Percentiles rank a stretch among this genome's conserved stretches.
Conservation (phyloP, 2,329 filamentous ascomycete species). For the Thermomyces lanuginosus region DNA sequence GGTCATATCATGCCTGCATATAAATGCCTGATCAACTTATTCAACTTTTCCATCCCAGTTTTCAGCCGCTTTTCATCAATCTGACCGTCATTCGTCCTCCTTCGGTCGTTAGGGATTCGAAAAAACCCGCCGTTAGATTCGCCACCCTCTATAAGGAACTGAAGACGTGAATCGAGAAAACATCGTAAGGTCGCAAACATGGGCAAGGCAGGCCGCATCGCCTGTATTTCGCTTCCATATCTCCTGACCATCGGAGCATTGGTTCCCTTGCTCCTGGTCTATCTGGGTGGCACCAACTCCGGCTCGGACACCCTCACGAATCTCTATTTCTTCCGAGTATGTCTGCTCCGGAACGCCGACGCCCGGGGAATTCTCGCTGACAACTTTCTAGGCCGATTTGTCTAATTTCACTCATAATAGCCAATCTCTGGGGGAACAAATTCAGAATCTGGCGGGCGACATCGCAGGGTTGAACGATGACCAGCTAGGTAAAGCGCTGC, state of each 20-base stretch:
- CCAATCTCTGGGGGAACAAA: too few species aligned
- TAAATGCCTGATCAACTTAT: too few species aligned
- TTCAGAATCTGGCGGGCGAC: too few species aligned
- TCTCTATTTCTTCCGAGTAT: constrained; percentile 39
- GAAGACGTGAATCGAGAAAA: constrained; percentile 3
- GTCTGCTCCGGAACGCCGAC: not conserved
- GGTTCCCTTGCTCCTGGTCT: constrained; percentile 46
- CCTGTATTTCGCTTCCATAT: constrained; percentile 80
- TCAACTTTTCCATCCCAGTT: too few species aligned
- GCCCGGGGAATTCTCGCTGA: not conserved
- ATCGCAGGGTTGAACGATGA: constrained; percentile 21
- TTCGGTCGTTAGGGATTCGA: too few species aligned
- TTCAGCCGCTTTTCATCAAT: too few species aligned
- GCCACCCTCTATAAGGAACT: too few species aligned
- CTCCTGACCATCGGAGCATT: constrained; percentile 62
- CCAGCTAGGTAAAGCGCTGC: constrained; percentile 23
- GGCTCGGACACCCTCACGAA: constrained; percentile 30
- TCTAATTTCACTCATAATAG: constrained; percentile 45
- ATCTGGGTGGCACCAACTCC: constrained; percentile 40
- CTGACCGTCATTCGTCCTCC: too few species aligned
- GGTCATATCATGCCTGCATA: too few species aligned
- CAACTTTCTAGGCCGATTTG: constrained; percentile 36
- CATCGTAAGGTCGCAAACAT: constrained; percentile 28
- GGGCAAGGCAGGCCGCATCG: constrained; percentile 59
- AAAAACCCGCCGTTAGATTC: too few species aligned